Percentiles rank a stretch among this genome's conserved stretches.
phyloP scores from a whole-genome alignment of 352 stramenopile genomes.

The Globisporangium rhizosaccharum region DNA sequence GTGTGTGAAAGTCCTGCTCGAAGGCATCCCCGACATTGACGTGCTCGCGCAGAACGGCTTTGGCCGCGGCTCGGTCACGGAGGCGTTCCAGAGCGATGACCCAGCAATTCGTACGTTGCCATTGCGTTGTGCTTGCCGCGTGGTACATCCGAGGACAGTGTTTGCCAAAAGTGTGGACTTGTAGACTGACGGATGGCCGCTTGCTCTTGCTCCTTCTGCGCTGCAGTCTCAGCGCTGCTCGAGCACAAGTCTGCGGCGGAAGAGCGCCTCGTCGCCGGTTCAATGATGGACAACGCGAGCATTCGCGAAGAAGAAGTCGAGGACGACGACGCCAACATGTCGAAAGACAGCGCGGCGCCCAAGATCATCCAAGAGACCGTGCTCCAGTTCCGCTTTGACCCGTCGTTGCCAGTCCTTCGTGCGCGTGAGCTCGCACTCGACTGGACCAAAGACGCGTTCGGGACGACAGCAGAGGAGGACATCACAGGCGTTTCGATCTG shows the following conservation, averaged over 20 bases:
- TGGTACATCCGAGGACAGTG: not conserved
- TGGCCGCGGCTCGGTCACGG: conserved; percentile 72
- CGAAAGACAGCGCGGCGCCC: conserved; percentile 28
- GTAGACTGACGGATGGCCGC: not conserved
- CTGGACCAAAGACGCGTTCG: conserved; percentile 81
- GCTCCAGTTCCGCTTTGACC: conserved; percentile 73
- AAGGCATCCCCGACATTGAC: conserved; percentile 63
- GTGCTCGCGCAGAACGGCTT: conserved; percentile 82
- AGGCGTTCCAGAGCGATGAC: conserved; percentile 82
- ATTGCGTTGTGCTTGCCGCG: not conserved
- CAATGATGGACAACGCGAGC: conserved; percentile 60
- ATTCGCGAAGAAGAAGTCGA: conserved; percentile 69
- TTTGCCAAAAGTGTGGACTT: not conserved
- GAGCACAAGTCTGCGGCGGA: conserved; percentile 78
- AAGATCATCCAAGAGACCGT: conserved; percentile 80
- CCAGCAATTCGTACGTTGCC: conserved; percentile 66
- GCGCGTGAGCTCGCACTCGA: conserved; percentile 78
- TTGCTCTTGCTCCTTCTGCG: conserved; percentile 19
- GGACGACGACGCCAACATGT: conserved; percentile 38
- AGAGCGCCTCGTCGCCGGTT: conserved; percentile 64
- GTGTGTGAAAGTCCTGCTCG: conserved; percentile 69
- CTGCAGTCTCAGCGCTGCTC: conserved; percentile 58
- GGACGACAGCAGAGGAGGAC: conserved; percentile 73
- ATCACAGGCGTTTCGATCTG: conserved; percentile 87
- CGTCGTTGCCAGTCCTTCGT: conserved; percentile 49